These are phyloP conservation scores for Nemania sp. DNA, from an alignment of 2,329 filamentous ascomycete genomes.

Conservation along the genomic window DNA sequence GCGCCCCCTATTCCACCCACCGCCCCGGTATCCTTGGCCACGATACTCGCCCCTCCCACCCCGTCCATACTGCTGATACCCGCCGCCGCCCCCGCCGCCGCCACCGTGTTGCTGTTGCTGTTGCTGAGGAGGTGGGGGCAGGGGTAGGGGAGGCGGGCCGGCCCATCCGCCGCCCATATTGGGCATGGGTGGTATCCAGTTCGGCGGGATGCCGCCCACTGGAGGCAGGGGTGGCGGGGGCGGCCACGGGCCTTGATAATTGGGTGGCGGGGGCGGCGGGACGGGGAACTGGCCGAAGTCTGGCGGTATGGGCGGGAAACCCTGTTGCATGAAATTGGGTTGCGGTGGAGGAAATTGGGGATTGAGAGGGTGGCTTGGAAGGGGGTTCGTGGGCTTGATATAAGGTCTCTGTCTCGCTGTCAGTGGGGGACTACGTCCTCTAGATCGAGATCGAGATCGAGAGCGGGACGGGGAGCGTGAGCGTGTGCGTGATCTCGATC, in stretches of 20 bases:
- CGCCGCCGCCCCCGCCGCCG: constrained; percentile 23
- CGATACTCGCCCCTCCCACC: constrained; percentile 40
- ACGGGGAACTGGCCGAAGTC: constrained; percentile 34
- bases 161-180: constrained; percentile 26
- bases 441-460: constrained; percentile 25
- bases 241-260: constrained; percentile 34
- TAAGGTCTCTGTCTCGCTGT: constrained; percentile 15
- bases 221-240: constrained; percentile 34
- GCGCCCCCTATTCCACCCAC: constrained; percentile 36
- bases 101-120: constrained; percentile 27
- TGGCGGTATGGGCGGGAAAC: constrained; percentile 26
- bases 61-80: constrained; percentile 38
- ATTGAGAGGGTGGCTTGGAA: constrained; percentile 18
- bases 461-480: background rate
- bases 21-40: constrained; percentile 35
- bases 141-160: constrained; percentile 34
- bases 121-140: constrained; percentile 19
- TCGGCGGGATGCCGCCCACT: constrained; percentile 29
- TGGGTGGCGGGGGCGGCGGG: constrained; percentile 37
- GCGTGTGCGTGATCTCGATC: constrained; percentile 37
- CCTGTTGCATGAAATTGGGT: constrained; percentile 30
- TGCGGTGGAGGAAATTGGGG: constrained; percentile 31
- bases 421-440: constrained; percentile 4
- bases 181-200: constrained; percentile 34
- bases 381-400: constrained; percentile 20